Evolutionary conservation across 2,329 filamentous ascomycete genomes (phyloP).

Genomic region (Dactylella cylindrospora): DNA sequence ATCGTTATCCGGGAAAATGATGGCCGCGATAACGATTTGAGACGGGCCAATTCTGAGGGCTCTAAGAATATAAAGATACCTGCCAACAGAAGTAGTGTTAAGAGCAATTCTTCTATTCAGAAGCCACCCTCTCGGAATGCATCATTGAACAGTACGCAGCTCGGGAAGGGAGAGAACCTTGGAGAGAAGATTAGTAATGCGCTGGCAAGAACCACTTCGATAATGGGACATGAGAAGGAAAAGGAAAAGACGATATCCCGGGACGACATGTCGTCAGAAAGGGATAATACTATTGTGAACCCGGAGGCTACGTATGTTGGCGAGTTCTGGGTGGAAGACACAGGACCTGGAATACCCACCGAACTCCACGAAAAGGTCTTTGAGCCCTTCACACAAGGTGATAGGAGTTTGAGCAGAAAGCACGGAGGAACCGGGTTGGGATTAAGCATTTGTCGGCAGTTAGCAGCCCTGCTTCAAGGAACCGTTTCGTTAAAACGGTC

Average conservation of each 20-base stretch:
- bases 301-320: constrained; percentile 63
- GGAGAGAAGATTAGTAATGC: constrained; percentile 28
- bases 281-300: constrained; percentile 3
- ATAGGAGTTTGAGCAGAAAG: constrained; percentile 83
- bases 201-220: constrained; percentile 11
- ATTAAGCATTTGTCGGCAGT: constrained; percentile 83
- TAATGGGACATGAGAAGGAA: constrained; percentile 4
- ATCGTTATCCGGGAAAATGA: constrained; percentile 55
- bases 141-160: constrained; percentile 6
- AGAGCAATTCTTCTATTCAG: constrained; percentile 6
- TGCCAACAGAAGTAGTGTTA: constrained; percentile 17
- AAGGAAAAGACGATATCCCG: constrained; percentile 9
- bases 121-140: constrained; percentile 31
- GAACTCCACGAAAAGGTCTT: constrained; percentile 80
- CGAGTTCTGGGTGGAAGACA: constrained; percentile 86
- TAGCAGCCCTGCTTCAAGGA: constrained; percentile 81
- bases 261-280: constrained; percentile 24
- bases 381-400: constrained; percentile 92
- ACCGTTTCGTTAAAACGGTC: constrained; percentile 71
- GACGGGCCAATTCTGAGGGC: constrained; percentile 36
- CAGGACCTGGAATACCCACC: constrained; percentile 78
- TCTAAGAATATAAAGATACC: constrained; percentile 29
- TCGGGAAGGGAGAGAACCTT: constrained; percentile 15
- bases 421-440: constrained; percentile 86
- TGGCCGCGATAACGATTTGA: constrained; percentile 14